Percentiles rank a stretch among this genome's conserved stretches.
Evolutionary conservation across 148 eudicot genomes (phyloP).

Genomic region (Cornus controversa): DNA sequence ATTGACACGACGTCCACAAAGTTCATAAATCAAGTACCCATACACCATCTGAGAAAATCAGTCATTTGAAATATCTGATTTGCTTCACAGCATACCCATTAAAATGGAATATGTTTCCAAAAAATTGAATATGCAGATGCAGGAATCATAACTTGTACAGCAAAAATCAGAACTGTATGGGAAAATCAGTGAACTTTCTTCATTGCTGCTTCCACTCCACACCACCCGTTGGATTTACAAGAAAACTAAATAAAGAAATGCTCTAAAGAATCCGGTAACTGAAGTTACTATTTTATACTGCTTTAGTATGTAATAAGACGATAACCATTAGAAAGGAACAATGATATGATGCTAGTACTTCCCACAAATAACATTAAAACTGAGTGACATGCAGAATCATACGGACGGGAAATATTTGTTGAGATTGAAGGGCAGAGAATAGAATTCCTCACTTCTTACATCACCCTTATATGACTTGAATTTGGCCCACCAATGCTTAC

Average conservation of each 20-base stretch:
- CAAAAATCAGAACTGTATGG: neutral
- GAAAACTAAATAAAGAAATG: constrained; percentile 26
- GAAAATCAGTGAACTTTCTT: constrained; percentile 3
- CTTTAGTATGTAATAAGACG: constrained; percentile 10
- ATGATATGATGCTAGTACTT: neutral
- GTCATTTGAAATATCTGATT: neutral
- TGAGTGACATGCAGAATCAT: constrained; percentile 20
- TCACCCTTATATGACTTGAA: constrained; percentile 69
- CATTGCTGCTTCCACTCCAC: constrained; percentile 22
- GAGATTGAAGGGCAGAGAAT: constrained; percentile 87
- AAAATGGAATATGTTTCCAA: neutral
- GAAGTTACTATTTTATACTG: constrained; percentile 37
- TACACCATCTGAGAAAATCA: neutral
- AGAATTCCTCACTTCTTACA: constrained; percentile 84
- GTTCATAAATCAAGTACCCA: neutral
- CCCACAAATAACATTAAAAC: constrained; percentile 1
- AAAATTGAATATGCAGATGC: neutral
- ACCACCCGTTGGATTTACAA: constrained; percentile 38
- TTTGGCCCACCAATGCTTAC: constrained; percentile 98
- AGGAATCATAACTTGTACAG: constrained; percentile 1
- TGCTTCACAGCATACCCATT: neutral
- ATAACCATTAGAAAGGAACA: neutral
- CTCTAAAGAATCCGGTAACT: constrained; percentile 32
- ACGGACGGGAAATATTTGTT: constrained; percentile 91
- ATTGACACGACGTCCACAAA: neutral